Percentiles rank a stretch among this genome's conserved stretches.
These are phyloP conservation scores for Rachicladosporium sp. DNA, from an alignment of 2,329 filamentous ascomycete species.

Conservation along the genomic window DNA sequence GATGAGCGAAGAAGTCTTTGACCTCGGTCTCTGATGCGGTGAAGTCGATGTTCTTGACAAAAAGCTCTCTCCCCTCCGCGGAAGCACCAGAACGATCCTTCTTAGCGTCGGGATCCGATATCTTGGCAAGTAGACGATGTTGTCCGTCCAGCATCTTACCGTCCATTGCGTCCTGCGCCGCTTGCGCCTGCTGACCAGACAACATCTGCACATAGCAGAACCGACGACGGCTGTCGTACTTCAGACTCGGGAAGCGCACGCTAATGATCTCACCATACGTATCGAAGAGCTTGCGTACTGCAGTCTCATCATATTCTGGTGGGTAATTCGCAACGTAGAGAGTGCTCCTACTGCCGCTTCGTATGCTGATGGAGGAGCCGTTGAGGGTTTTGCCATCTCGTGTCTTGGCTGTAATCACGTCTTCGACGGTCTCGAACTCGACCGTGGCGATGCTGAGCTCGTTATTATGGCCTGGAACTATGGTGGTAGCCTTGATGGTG, in stretches of 20 bases:
- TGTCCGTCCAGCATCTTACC: conserved; percentile 56
- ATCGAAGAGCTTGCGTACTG: conserved; percentile 56
- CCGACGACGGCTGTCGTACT: conserved; percentile 73
- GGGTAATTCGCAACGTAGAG: conserved; percentile 89
- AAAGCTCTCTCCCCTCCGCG: conserved; percentile 78
- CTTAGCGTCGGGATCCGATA: conserved; percentile 70
- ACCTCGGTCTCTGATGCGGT: conserved; percentile 56
- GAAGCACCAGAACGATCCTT: conserved; percentile 64
- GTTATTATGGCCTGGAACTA: conserved; percentile 50
- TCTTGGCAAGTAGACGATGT: conserved; percentile 61
- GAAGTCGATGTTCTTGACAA: conserved; percentile 75
- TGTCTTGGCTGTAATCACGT: conserved; percentile 68
- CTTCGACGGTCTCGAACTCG: conserved; percentile 71
- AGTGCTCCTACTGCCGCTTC: conserved; percentile 63
- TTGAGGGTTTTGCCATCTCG: conserved; percentile 71
- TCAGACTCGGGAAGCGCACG: conserved; percentile 81
- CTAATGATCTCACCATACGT: conserved; percentile 68
- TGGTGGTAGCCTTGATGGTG: conserved; percentile 62
- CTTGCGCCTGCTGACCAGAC: conserved; percentile 52
- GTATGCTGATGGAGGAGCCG: conserved; percentile 59
- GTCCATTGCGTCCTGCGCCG: conserved; percentile 57
- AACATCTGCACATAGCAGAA: conserved; percentile 96
- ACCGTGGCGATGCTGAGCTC: conserved; percentile 59
- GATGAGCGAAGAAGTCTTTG: conserved; percentile 57
- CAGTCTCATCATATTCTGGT: conserved; percentile 57